Conservation (phyloP, 352 stramenopile genomes). For the Pythium sukuiense region DNA sequence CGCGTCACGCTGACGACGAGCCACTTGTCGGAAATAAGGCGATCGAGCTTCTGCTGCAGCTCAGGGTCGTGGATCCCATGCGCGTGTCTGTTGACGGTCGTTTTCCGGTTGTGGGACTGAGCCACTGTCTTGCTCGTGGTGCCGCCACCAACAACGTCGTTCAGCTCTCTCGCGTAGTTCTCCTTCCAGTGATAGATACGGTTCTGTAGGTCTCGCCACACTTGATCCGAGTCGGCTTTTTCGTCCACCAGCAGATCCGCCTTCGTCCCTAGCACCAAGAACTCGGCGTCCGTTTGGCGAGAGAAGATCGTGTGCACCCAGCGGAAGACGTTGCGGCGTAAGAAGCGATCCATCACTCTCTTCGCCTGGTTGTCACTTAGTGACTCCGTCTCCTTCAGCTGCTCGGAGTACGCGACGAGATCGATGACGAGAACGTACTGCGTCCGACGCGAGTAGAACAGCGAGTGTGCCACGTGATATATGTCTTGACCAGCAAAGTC, state of each 20-base stretch:
- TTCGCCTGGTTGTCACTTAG: background rate
- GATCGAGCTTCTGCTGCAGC: background rate
- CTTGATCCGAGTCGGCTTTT: background rate
- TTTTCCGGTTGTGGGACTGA: no score
- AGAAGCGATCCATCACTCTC: background rate
- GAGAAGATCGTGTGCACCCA: conserved; percentile 9
- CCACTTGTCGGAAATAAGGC: background rate
- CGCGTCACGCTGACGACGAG: background rate
- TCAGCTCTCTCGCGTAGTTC: background rate
- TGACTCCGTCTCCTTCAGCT: background rate
- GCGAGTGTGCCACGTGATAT: background rate
- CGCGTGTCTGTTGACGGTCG: no score
- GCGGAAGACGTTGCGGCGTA: conserved; percentile 4
- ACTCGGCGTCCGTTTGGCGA: background rate
- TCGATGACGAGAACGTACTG: background rate
- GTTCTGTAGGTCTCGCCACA: background rate
- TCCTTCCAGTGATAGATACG: background rate
- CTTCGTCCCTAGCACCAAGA: conserved; percentile 12
- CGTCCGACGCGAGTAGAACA: background rate
- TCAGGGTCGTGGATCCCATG: background rate
- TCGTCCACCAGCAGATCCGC: background rate
- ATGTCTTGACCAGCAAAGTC: conserved; percentile 3
- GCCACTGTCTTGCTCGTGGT: background rate
- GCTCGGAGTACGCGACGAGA: background rate
- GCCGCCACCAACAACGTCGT: no score